These are phyloP conservation scores for Hordeum vulgare DNA, from an alignment of 176 grass and related monocot genomes.

Conservation along the genomic window MorexV3_pseudomolecules_assembly NC_058524.1:486917292-486917791, in stretches of 20 bases:
- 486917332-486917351: background rate
- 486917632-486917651: background rate
- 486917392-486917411: background rate
- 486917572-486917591: background rate
- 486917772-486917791: background rate
- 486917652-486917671: background rate
- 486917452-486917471: background rate
- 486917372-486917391: background rate
- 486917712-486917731: background rate
- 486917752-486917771: background rate
- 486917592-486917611: background rate
- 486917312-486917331: slow-evolving; percentile 57
- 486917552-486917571: background rate
- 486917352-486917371: background rate
- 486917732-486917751: background rate
- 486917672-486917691: background rate
- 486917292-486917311: slow-evolving; percentile 56
- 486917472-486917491: background rate
- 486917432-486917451: slow-evolving; percentile 50
- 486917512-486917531: background rate
- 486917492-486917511: background rate
- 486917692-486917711: background rate
- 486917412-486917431: slow-evolving; percentile 10
- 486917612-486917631: background rate
- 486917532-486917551: background rate